Percentiles rank a stretch among this genome's conserved stretches.
Evolutionary conservation across 257 asterid species (phyloP).

Genomic region (Jasminum sambac): DNA sequence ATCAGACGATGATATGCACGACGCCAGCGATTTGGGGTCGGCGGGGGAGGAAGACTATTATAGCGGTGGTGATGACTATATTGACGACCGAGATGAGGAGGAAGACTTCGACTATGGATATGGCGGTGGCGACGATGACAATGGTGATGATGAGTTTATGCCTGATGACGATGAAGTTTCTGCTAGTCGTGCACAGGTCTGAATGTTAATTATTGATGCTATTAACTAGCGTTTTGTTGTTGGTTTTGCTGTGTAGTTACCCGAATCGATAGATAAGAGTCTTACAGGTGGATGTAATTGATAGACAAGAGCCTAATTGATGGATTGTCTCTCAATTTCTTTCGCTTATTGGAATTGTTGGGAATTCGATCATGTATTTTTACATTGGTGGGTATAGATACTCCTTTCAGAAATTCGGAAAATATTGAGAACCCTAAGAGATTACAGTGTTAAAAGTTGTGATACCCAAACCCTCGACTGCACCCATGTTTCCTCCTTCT

Average conservation of each 20-base stretch:
- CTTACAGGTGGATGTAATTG: constrained; percentile 4
- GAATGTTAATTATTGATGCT: neutral
- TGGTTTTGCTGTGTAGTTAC: neutral
- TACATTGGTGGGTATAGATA: neutral
- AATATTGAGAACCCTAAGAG: neutral
- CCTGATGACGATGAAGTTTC: constrained; percentile 57
- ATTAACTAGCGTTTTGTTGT: neutral
- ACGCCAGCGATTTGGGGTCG: constrained; percentile 75
- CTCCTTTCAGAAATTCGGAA: neutral
- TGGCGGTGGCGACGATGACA: constrained; percentile 50
- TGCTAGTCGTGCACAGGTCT: constrained; percentile 74
- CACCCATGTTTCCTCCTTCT: neutral
- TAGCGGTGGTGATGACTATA: constrained; percentile 58
- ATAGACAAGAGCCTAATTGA: neutral
- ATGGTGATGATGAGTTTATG: constrained; percentile 60
- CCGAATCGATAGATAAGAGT: constrained; percentile 11
- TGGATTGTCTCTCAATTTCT: neutral
- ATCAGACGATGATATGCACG: constrained; percentile 95
- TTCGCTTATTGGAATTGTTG: neutral
- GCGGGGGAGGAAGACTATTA: constrained; percentile 79
- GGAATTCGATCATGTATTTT: neutral
- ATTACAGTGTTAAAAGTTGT: neutral
- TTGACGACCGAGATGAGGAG: constrained; percentile 33
- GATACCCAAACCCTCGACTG: neutral
- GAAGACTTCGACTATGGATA: constrained; percentile 31